These are phyloP conservation scores for Pseudopithomyces maydicus DNA, from an alignment of 2,329 filamentous ascomycete species.

Conservation along the genomic window DNA sequence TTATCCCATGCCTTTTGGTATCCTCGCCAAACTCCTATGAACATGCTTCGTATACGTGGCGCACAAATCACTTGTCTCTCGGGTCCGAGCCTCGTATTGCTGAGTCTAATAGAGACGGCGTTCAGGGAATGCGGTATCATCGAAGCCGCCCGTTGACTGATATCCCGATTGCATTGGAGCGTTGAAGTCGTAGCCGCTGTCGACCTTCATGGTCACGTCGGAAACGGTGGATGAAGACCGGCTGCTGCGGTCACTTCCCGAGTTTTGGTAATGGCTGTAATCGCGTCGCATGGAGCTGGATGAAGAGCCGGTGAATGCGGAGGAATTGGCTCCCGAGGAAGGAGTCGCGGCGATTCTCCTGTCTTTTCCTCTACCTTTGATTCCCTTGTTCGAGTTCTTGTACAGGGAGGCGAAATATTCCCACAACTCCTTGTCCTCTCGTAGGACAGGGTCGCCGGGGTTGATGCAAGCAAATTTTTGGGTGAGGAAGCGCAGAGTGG, in stretches of 20 bases:
- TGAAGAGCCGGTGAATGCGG: slow-evolving; percentile 28
- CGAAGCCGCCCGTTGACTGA: slow-evolving; percentile 31
- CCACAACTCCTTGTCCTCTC: slow-evolving; percentile 76
- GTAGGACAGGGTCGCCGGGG: slow-evolving; percentile 66
- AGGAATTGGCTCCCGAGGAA: slow-evolving; percentile 29
- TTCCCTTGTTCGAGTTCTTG: slow-evolving; percentile 98
- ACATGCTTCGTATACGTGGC: neutral
- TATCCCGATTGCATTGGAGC: slow-evolving; percentile 31
- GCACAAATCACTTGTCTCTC: neutral
- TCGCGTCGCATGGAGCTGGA: slow-evolving; percentile 25
- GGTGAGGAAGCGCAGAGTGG: slow-evolving; percentile 73
- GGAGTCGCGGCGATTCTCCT: slow-evolving; percentile 58
- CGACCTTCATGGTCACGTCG: slow-evolving; percentile 29
- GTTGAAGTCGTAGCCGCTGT: slow-evolving; percentile 39
- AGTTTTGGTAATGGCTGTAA: slow-evolving; percentile 30
- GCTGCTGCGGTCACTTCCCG: slow-evolving; percentile 41
- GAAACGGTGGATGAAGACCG: slow-evolving; percentile 41
- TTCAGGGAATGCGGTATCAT: slow-evolving; percentile 44
- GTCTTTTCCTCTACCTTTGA: slow-evolving; percentile 92
- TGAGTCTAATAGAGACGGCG: slow-evolving; percentile 35
- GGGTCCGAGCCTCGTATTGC: too few relatives aligned
- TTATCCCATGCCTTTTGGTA: neutral
- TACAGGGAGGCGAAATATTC: slow-evolving; percentile 87
- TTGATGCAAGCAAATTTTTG: slow-evolving; percentile 69
- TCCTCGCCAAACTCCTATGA: slow-evolving; percentile 8